Evolutionary conservation across 305 asterid genomes (phyloP).

Genomic region (Fraxinus floribunda): DNA sequence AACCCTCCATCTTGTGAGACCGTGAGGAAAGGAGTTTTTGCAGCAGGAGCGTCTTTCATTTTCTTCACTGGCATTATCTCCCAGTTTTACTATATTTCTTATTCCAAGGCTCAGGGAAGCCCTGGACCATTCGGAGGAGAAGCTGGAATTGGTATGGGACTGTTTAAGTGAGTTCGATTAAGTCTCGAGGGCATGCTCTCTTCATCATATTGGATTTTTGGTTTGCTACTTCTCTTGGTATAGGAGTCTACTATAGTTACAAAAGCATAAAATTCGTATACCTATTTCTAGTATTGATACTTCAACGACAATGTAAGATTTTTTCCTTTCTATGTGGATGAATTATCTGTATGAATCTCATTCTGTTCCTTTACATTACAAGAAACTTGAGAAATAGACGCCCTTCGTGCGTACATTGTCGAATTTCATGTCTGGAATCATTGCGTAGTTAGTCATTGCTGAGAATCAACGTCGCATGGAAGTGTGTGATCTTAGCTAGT

Average conservation of each 20-base stretch:
- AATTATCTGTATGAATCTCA: neutral
- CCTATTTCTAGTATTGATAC: neutral
- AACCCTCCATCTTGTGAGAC: constrained; percentile 77
- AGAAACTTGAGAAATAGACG: neutral
- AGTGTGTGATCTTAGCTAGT: too few species aligned
- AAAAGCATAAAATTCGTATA: neutral
- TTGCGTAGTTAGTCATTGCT: neutral
- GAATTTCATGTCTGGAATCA: neutral
- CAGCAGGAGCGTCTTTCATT: constrained; percentile 85
- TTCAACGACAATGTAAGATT: neutral
- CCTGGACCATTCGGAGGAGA: constrained; percentile 50
- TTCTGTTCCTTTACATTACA: neutral
- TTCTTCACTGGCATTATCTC: constrained; percentile 71
- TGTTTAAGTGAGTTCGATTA: constrained; percentile 45
- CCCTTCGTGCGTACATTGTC: neutral
- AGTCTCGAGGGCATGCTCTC: neutral
- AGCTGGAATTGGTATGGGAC: constrained; percentile 67
- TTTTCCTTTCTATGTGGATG: neutral
- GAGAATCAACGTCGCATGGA: too few species aligned
- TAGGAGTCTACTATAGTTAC: constrained; percentile 25
- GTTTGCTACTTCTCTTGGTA: constrained; percentile 6
- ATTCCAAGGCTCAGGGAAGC: constrained; percentile 54
- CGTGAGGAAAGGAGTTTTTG: constrained; percentile 84
- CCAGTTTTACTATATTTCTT: constrained; percentile 60
- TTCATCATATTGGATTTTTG: constrained; percentile 19